Evolutionary conservation across 2,329 filamentous ascomycete genomes (phyloP), one percentile per base, ranked within the genome.

Genomic region (Hirsutella minnesotensis): DNA sequence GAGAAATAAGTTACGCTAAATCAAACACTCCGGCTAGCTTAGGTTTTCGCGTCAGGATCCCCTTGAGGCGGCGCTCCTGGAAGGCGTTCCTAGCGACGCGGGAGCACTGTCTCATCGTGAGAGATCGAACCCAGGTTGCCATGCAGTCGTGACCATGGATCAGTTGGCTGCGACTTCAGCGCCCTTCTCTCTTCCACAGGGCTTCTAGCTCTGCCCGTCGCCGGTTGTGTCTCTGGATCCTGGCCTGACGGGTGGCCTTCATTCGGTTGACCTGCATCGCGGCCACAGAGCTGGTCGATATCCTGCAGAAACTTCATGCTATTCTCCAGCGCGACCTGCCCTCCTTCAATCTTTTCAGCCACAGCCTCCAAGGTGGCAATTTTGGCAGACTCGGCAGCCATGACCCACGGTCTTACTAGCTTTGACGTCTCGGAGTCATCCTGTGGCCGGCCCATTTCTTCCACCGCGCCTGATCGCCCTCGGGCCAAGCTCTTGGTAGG

Each of bases 361-460:
- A 81, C 72, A 9, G 64, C 59, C 51, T 81, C 75, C 10, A 79
- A 65, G 1, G 70, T 78, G 2, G 68, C 60, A 42, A 78, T 73
- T 50, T 77, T 79, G 49, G 77, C 75, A 3, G 74, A 67, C 44
- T 81, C 72, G 2, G 76, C 71, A 2, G 79, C 76, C 50, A 67
- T 69, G 9, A 77, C 68, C 78, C 79, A 83, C 9, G 72, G 70
- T 47, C 69, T 67, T 39, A 77, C 64, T 36, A 66, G 65, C 27
- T 54, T 58, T 18, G 65, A 61, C 3, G 69, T 56, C 36, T 66
- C 63, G 15, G 63, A 56, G 19, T 58, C 58, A 40, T 66, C 62
- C 1, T 61, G 52, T n/a, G 52, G 51, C 5, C 61, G 53, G 21
- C 55, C 57, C 21, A 69, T 57, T 5, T 64, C 65, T n/a, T 68